Evolutionary conservation across 2,329 filamentous ascomycete genomes (phyloP).

Genomic region (Cladosporium sp.): DNA sequence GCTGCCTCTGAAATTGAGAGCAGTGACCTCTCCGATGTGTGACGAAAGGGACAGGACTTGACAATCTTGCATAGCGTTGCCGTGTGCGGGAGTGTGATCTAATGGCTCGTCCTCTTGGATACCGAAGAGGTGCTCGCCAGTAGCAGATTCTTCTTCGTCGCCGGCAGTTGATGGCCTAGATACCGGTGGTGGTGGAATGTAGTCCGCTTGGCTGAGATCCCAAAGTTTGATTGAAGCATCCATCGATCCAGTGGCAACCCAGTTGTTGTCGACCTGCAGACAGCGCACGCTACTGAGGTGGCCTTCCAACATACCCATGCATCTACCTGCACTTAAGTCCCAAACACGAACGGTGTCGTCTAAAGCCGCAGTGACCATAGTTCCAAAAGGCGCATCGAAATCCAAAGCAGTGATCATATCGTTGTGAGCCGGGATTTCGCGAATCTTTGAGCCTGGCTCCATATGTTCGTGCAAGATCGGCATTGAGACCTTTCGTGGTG

Average conservation of each 20-base stretch:
- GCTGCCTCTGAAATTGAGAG: slow-evolving; percentile 84
- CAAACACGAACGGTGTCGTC: slow-evolving; percentile 95
- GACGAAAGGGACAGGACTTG: slow-evolving; percentile 84
- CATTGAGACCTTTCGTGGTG: slow-evolving; percentile 71
- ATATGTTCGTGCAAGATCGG: slow-evolving; percentile 95
- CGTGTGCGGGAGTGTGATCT: slow-evolving; percentile 27
- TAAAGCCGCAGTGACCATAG: slow-evolving; percentile 85
- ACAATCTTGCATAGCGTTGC: slow-evolving; percentile 84
- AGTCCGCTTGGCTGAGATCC: slow-evolving; percentile 88
- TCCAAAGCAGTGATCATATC: slow-evolving; percentile 88
- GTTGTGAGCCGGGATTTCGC: slow-evolving; percentile 83
- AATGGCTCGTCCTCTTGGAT: slow-evolving; percentile 26
- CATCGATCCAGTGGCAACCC: slow-evolving; percentile 90
- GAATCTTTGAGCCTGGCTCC: slow-evolving; percentile 83
- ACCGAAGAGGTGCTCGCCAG: slow-evolving; percentile 34
- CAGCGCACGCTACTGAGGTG: slow-evolving; percentile 92
- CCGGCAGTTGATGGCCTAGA: slow-evolving; percentile 42
- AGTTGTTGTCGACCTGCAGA: slow-evolving; percentile 92
- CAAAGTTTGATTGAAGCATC: slow-evolving; percentile 93
- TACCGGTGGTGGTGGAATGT: slow-evolving; percentile 65
- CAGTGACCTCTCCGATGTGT: slow-evolving; percentile 92
- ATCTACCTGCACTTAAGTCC: slow-evolving; percentile 92
- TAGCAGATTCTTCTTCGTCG: slow-evolving; percentile 54
- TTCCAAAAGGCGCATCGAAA: slow-evolving; percentile 96
- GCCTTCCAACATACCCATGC: slow-evolving; percentile 87